Base-by-base conservation (phyloP, 2,329 filamentous ascomycete species). In the Fusarium humuli region DNA sequence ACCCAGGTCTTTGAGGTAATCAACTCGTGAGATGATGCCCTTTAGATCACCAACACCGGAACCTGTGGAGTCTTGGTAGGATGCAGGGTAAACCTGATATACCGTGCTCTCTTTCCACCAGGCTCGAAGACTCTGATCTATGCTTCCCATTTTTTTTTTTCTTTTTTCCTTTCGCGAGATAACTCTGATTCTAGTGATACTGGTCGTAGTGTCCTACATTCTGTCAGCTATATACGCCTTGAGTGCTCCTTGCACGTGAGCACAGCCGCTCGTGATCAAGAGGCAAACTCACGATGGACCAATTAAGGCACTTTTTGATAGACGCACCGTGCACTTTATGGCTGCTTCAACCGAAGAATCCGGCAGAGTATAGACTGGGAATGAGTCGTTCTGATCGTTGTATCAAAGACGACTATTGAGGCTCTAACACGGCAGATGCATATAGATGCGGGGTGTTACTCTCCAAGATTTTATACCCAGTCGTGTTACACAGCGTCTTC, bases 91-190 rank as follows among this genome's bases (percentile, higher is more conserved):
- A 66, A 90, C 84, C 69, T 90, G 87, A 74, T 90, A 90, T 23
- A 89, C 85, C 12, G 85, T 82, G 53, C 82, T 84, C 75, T 89
- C 86, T 70, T 89, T 88, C 87, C 88, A 90, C 87, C 87, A 90
- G 18, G 76, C 74, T 32, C 76, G 76, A 11, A 67, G 67, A 54
- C 75, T 77, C 37, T 77, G 64, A 27, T 48, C 67, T 40, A 58
- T 47, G 27, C 57, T 65, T 6, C 67, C 69, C 77, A 79, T 79
- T 50, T 14, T 71, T 60, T 23, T 30, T 40, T 23, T 79, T 50
- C 13, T 71, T 60, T 23, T 30, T 40, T 23, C 23, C n/a, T 3
- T 11, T 42, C 16, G 18, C 54, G 25, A 7, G 5, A 25, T 32
- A 23, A 16, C 52, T 25, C 7, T 52, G 41, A 22, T n/a, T 56